Evolutionary conservation across 2,329 filamentous ascomycete genomes (phyloP).

Genomic region (Amphichorda felina): DNA sequence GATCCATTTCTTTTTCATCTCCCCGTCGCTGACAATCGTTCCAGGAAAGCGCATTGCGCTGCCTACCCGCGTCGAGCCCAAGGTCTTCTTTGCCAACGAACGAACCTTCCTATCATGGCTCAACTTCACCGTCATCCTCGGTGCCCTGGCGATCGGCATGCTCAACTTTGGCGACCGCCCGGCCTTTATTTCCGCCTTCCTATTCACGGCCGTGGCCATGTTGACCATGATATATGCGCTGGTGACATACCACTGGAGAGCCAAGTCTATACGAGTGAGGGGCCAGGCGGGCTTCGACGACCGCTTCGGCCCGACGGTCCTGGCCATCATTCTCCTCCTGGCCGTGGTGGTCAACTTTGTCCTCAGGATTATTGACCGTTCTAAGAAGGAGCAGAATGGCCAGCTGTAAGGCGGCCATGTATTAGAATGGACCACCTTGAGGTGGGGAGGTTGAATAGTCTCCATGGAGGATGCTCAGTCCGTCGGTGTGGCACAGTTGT

Average conservation of each 20-base stretch:
- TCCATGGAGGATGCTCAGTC: too few species aligned
- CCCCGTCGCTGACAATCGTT: not conserved
- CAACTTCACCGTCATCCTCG: conserved; percentile 98
- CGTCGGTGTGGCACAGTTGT: not conserved
- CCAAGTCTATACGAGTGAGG: conserved; percentile 79
- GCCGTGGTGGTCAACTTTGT: conserved; percentile 97
- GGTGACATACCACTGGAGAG: conserved; percentile 93
- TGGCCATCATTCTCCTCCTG: conserved; percentile 74
- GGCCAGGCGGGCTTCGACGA: conserved; percentile 97
- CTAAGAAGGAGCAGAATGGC: conserved; percentile 23
- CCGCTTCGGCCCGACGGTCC: conserved; percentile 80
- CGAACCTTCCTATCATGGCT: conserved; percentile 98
- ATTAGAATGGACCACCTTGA: not conserved
- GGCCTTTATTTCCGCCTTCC: conserved; percentile 83
- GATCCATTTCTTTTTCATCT: not conserved
- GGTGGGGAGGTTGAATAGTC: not conserved
- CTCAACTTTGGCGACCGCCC: conserved; percentile 95
- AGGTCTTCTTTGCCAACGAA: conserved; percentile 99
- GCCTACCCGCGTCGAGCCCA: conserved; percentile 94
- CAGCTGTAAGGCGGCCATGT: conserved; percentile 8
- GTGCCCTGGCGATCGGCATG: conserved; percentile 89
- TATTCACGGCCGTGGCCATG: conserved; percentile 93
- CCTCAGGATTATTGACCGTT: conserved; percentile 48
- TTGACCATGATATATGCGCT: conserved; percentile 91
- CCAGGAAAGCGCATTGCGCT: conserved; percentile 96